Evolutionary conservation across 106 monocot species (phyloP).

Genomic region (Narthecium ossifragum): DNA sequence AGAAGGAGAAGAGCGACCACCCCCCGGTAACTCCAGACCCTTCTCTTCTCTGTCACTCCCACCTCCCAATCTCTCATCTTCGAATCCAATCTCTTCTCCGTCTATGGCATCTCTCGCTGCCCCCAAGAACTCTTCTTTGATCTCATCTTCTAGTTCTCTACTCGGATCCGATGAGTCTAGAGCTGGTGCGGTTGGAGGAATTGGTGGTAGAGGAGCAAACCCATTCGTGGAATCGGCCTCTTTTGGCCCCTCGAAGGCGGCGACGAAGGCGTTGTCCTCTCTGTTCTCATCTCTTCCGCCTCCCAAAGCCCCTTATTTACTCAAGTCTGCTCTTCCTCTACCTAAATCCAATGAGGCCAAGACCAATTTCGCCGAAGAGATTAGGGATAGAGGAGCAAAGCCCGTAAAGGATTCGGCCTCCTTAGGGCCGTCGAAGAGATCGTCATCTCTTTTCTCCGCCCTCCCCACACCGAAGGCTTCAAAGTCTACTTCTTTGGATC

Average conservation of each 20-base stretch:
- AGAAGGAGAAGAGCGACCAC: slow-evolving; percentile 7
- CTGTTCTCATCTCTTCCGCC: slow-evolving; percentile 33
- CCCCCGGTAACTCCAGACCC: not conserved
- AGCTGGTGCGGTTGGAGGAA: no score
- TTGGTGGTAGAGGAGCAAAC: no score
- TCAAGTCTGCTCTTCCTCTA: not conserved
- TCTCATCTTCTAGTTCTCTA: not conserved
- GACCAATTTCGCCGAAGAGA: no score
- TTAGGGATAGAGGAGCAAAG: no score
- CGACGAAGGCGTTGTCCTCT: slow-evolving; percentile 1
- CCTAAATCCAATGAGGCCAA: not conserved
- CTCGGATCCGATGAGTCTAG: not conserved
- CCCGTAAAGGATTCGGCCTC: no score
- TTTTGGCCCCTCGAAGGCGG: no score
- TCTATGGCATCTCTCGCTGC: slow-evolving; percentile 27
- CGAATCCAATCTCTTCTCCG: not conserved
- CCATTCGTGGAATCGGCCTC: no score
- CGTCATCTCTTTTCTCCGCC: slow-evolving; percentile 24
- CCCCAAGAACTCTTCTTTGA: slow-evolving; percentile 7
- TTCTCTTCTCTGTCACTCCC: slow-evolving; percentile 22
- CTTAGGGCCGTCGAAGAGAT: no score
- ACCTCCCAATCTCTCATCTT: slow-evolving; percentile 18
- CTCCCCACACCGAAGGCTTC: slow-evolving; percentile 13
- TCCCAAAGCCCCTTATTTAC: slow-evolving; percentile 8
- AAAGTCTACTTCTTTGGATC: not conserved